Evolutionary conservation across 495 filamentous ascomycete species (phyloP), one percentile per base, ranked within the genome.

Genomic region (Cenococcum geophilum): DNA sequence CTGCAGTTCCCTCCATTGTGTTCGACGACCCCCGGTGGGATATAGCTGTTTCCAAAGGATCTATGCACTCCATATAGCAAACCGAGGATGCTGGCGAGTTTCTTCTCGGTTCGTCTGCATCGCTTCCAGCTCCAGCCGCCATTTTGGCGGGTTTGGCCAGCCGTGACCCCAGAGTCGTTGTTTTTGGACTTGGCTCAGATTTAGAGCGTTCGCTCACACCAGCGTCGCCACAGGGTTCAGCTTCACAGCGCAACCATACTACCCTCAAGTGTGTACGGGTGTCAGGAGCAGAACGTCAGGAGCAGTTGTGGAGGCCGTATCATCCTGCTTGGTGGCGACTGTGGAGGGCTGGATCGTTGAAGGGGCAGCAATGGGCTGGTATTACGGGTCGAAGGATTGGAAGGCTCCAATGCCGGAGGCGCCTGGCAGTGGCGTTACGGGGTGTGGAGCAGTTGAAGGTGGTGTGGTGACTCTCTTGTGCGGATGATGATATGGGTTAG

Each of bases 21-120:
- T 45, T 45, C 40, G 40, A 45, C 40, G 11, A 45, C 40, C 2
- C 40, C 40, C 40, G 40, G 18, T 4, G 40, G 12, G 14, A 20
- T 34, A 5, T 6, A 27, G 8, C 32, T 42, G 57, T 45, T 32
- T 34, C 53, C 37, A 22, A 0, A 21, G 18, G 51, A 55, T 55
- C 25, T 25, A 25, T 45, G 34, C 47, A n/a, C 52, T 43, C 50
- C 40, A 18, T 57, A 35, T 68, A 68, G 59, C 63, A 69, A 49
- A 66, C 66, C 27, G 59, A 59, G 22, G 66, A 69, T n/a, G 63
- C 49, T 43, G 63, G 66, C 21, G 66, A 69, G 56, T 25, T 63
- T 40, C 56, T 59, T 52, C 40, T 25, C 27, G 47, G 58, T 25
- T 58, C 35, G 40, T 65, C 62, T 8, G 47, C 32, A 16, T 23